Conservation (phyloP, 768 basidiomycete genomes). For the Lactarius hengduanensis region DNA sequence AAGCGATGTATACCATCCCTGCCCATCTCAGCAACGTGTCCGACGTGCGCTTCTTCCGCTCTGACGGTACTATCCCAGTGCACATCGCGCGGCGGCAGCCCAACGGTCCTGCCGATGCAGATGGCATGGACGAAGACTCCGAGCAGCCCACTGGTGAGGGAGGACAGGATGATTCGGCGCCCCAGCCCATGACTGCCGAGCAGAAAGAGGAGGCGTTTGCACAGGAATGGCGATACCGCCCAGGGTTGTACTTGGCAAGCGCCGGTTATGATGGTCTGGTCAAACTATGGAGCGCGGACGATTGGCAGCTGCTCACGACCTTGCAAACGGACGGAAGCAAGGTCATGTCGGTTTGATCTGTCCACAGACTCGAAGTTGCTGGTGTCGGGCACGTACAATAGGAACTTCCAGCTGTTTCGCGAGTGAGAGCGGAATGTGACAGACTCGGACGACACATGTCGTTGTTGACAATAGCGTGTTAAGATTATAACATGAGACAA, state of each 20-base stretch:
- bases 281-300: conserved; percentile 96
- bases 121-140: conserved; percentile 41
- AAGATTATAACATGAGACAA: conserved; percentile 21
- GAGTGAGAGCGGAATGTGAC: conserved; percentile 42
- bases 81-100: conserved; percentile 31
- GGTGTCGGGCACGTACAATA: conserved; percentile 88
- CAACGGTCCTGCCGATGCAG: conserved; percentile 45
- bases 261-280: conserved; percentile 94
- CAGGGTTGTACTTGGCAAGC: conserved; percentile 90
- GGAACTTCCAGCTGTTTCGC: conserved; percentile 94
- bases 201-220: conserved; percentile 37
- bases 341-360: conserved; percentile 97
- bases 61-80: conserved; percentile 49
- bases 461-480: conserved; percentile 20
- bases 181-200: conserved; percentile 17
- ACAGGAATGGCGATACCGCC: conserved; percentile 78
- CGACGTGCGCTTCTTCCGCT: conserved; percentile 91
- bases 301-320: conserved; percentile 90
- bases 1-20: conserved; percentile 92
- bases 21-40: conserved; percentile 95
- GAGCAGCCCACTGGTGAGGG: conserved; percentile 35
- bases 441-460: background rate
- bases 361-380: conserved; percentile 79
- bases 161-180: conserved; percentile 15
- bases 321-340: conserved; percentile 95